These are phyloP conservation scores for Neonectria hederae DNA, from an alignment of 2,329 filamentous ascomycete species.

Conservation along the genomic window DNA sequence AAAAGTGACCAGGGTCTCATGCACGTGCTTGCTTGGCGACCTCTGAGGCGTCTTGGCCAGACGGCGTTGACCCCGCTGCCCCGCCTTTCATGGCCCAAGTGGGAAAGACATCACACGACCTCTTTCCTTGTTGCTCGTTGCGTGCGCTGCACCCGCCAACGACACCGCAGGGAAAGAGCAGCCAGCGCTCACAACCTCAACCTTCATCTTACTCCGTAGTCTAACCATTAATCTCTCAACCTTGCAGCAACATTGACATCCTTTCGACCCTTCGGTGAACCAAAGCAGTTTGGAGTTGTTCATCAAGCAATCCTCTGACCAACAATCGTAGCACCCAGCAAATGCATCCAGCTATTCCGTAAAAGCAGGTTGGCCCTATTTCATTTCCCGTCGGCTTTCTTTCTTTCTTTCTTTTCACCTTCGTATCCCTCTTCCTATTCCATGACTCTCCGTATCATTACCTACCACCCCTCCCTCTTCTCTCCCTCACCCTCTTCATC, in stretches of 20 bases:
- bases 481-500: not conserved
- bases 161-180: not conserved
- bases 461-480: not conserved
- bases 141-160: not conserved
- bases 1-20: conserved; percentile 13
- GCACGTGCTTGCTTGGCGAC: conserved; percentile 27
- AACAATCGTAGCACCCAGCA: conserved; percentile 1
- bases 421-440: not conserved
- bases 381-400: not conserved
- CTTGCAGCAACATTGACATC: not conserved
- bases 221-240: conserved; percentile 9
- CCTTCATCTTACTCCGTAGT: not conserved
- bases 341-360: not conserved
- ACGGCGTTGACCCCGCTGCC: conserved; percentile 5
- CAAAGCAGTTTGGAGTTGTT: conserved; percentile 1
- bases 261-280: conserved; percentile 17
- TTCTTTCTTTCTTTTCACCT: conserved; percentile 2
- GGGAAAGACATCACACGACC: conserved; percentile 30
- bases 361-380: conserved; percentile 17
- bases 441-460: not conserved
- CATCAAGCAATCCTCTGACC: not conserved
- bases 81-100: conserved; percentile 9
- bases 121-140: not conserved
- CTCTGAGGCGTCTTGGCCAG: conserved; percentile 22
- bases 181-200: too few relatives aligned